Base-by-base conservation (phyloP, 2,329 filamentous ascomycete species). In the Neonectria neomacrospora region DNA sequence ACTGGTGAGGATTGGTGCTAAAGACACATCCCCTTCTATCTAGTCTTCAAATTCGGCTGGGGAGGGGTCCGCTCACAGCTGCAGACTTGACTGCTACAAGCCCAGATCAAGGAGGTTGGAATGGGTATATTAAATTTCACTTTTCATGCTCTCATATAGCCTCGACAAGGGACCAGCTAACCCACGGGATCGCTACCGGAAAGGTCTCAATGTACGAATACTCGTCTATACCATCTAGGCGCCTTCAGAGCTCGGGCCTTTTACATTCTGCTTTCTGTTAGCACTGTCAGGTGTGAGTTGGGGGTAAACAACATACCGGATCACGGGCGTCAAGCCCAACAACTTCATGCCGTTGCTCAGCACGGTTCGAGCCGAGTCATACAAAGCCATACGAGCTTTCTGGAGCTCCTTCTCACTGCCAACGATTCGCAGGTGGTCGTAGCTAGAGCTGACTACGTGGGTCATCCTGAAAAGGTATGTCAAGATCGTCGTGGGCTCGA, bases 391-490 rank as follows among this genome's bases (percentile, higher is more conserved):
- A 70, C 93, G 85, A 28, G 79, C 78, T 73, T 80, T 80, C 83
- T 91, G 89, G 58, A 94, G 80, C 75, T 91, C 89, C 30, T 82
- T 83, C 79, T 95, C 91, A 65, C 89, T 91, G 57, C 92, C 91
- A n/a, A 96, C 88, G 57, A 96, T 92, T 74, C 91, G 88, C 65
- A 96, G 83, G 64, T 92, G 89, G 73, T 94, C 92, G 79, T 96
- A 96, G 77, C 90, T 93, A 58, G 87, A 90, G 80, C 90, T 93
- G 58, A 96, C 79, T 26, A 88, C 83, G 78, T 96, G 93, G 3
- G 91, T 92, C 89, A 96, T 91, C 85, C 92, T 93, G 84, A 95
- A 96, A 47, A 96, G 83, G 76, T 95, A 80, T n/a, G 79, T 81
- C 67, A 81, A 76, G 60, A 79, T 77, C 8, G 80, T 81, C 11